Percentiles rank a stretch among this genome's conserved stretches.
phyloP scores from a whole-genome alignment of 768 basidiomycete genomes.

The Grammothele lineata region DNA sequence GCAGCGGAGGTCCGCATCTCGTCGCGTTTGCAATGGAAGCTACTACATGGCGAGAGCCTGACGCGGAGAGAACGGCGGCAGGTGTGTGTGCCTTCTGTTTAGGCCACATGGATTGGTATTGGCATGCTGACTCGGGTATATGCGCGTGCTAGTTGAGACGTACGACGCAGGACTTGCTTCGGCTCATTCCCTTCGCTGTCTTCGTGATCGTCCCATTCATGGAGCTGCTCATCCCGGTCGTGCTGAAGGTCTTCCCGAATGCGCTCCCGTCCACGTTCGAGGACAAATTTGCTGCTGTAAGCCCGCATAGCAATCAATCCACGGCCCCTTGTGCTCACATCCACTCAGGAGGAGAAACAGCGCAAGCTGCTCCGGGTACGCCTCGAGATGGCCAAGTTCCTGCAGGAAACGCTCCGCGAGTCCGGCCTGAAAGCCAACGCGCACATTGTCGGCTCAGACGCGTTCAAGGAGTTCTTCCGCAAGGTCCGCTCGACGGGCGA shows the following conservation, averaged over 20 bases:
- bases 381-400: conserved; percentile 98
- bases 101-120: neutral
- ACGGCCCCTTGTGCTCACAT: too few relatives aligned
- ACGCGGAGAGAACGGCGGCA: conserved; percentile 93
- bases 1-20: conserved; percentile 94
- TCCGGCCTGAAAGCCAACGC: conserved; percentile 89
- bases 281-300: conserved; percentile 90
- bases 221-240: conserved; percentile 94
- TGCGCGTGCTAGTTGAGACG: conserved; percentile 67
- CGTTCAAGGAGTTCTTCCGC: conserved; percentile 99
- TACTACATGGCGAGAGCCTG: conserved; percentile 84
- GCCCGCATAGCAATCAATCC: too few relatives aligned
- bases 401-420: conserved; percentile 95
- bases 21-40: conserved; percentile 81
- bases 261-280: conserved; percentile 99
- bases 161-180: conserved; percentile 88
- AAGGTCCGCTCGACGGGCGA: conserved; percentile 97
- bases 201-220: conserved; percentile 97
- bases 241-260: conserved; percentile 95
- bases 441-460: conserved; percentile 90
- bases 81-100: conserved; percentile 37
- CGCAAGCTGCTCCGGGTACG: conserved; percentile 92
- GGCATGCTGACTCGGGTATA: neutral
- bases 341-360: conserved; percentile 85
- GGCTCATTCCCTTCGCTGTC: conserved; percentile 92